Conservation (phyloP, 768 basidiomycete genomes). For the Amanita muscaria region DNA sequence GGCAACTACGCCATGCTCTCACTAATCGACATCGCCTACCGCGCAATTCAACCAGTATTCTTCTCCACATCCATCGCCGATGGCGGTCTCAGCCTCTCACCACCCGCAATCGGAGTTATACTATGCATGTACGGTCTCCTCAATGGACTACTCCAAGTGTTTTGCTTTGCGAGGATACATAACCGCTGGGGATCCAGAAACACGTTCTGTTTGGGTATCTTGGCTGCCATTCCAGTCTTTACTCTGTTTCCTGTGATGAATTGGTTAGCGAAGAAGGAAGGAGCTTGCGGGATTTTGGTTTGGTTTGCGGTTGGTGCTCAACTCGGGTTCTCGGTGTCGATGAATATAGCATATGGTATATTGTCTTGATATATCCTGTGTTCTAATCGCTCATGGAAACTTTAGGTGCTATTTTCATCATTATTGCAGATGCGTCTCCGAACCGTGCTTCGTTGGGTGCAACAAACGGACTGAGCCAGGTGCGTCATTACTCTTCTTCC, state of each 20-base stretch:
- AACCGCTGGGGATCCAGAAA: slow-evolving; percentile 46
- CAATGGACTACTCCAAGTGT: slow-evolving; percentile 46
- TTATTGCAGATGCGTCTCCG: too few species aligned
- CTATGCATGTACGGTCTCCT: slow-evolving; percentile 41
- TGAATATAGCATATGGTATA: too few species aligned
- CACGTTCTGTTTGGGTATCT: slow-evolving; percentile 38
- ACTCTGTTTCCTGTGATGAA: slow-evolving; percentile 35
- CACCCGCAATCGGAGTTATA: slow-evolving; percentile 48
- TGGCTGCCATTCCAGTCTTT: slow-evolving; percentile 31
- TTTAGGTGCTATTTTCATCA: too few species aligned
- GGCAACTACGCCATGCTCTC: too few species aligned
- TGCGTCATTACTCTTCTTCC: not conserved
- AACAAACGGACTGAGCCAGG: not conserved
- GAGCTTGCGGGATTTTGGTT: too few species aligned
- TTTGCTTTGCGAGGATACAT: too few species aligned
- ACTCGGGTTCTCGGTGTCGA: too few species aligned
- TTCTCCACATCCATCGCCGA: slow-evolving; percentile 50
- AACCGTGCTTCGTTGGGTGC: not conserved
- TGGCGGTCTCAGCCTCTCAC: slow-evolving; percentile 55
- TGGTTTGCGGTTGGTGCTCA: too few species aligned
- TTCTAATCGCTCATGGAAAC: too few species aligned
- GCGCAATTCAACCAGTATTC: slow-evolving; percentile 55
- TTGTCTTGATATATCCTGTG: too few species aligned
- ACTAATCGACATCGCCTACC: slow-evolving; percentile 54
- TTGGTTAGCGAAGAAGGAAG: not conserved